phyloP scores from a whole-genome alignment of 768 basidiomycete species.

The Multifurca ochricompacta region DNA sequence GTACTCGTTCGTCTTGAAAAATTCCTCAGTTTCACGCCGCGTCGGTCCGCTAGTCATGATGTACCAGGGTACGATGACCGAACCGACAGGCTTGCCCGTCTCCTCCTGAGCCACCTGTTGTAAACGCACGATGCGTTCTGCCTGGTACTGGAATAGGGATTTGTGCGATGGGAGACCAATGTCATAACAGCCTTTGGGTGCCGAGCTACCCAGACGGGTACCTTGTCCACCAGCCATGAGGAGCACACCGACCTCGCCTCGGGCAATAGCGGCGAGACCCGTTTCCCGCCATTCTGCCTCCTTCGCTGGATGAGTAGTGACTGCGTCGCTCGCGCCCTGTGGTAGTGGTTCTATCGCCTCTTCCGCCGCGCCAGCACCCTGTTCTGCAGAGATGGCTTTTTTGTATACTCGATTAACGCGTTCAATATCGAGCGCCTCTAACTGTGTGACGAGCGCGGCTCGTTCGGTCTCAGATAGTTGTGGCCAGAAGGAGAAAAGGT shows the following conservation, averaged over 20 bases:
- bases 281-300: constrained; percentile 65
- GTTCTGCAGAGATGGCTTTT: constrained; percentile 65
- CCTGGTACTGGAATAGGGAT: constrained; percentile 93
- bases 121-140: constrained; percentile 86
- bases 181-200: constrained; percentile 97
- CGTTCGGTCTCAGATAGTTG: constrained; percentile 60
- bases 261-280: constrained; percentile 75
- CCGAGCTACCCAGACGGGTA: constrained; percentile 82
- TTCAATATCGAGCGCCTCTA: constrained; percentile 73
- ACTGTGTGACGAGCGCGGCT: constrained; percentile 55
- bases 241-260: constrained; percentile 86
- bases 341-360: constrained; percentile 74
- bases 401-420: constrained; percentile 87
- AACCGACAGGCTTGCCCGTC: constrained; percentile 42
- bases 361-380: constrained; percentile 33
- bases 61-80: constrained; percentile 88
- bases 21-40: constrained; percentile 73
- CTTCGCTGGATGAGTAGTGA: constrained; percentile 44
- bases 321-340: constrained; percentile 60
- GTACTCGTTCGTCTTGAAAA: constrained; percentile 66
- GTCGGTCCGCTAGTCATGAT: constrained; percentile 99
- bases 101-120: constrained; percentile 65
- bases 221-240: constrained; percentile 99
- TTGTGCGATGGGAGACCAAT: constrained; percentile 92
- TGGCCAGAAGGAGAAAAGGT: constrained; percentile 85